A percentile compares a stretch with the other conserved stretches of the same genome.
Evolutionary conservation across 2,329 filamentous ascomycete species (phyloP).

Genomic region (Nemania sp.): DNA sequence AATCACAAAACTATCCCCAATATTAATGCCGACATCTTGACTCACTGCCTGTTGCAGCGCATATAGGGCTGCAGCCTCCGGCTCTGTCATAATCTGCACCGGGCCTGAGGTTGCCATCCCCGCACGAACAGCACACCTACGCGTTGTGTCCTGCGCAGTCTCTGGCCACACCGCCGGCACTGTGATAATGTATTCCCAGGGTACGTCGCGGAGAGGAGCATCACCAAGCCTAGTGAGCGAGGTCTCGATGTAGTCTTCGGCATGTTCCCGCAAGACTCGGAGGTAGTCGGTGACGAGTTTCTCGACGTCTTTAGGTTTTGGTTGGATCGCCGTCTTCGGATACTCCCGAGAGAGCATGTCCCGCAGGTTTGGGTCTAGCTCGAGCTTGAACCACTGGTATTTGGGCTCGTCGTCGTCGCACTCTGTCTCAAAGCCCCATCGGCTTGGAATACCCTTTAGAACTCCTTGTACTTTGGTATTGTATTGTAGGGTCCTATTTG

Average conservation of each 20-base stretch:
- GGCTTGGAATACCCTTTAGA: neutral
- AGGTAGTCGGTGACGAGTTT: neutral
- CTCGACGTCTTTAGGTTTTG: neutral
- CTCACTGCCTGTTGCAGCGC: neutral
- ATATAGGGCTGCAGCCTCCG: neutral
- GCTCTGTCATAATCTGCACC: neutral
- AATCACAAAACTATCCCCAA: neutral
- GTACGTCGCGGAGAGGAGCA: neutral
- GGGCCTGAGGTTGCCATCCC: neutral
- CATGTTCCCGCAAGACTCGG: neutral
- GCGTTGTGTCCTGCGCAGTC: neutral
- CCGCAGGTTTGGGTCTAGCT: neutral
- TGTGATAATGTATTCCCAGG: neutral
- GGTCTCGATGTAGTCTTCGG: neutral
- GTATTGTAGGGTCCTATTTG: neutral
- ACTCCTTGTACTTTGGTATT: neutral
- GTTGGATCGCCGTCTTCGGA: neutral
- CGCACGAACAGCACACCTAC: neutral
- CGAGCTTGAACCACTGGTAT: conserved; percentile 1
- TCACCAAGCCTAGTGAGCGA: neutral
- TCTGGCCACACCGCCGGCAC: neutral
- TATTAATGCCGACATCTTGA: neutral
- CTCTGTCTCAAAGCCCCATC: neutral
- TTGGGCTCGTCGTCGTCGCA: neutral
- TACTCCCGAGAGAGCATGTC: neutral